phyloP scores from a whole-genome alignment of 805 yeast species.

The Ogataea allantospora region DNA sequence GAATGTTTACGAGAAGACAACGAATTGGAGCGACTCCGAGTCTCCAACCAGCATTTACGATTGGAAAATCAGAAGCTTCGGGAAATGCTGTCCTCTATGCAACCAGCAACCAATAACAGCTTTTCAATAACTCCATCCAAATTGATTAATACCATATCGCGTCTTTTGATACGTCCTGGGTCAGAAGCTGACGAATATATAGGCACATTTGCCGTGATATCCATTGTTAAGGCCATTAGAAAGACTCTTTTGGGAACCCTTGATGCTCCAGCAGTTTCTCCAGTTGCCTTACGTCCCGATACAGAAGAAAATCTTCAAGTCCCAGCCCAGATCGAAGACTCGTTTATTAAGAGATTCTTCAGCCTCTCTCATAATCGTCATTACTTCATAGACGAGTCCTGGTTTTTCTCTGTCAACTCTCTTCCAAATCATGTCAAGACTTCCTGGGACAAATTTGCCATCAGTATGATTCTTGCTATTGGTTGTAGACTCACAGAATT shows the following conservation, averaged over 20 bases:
- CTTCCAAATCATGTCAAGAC: conserved; percentile 12
- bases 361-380: conserved; percentile 21
- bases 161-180: conserved; percentile 13
- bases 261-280: conserved; percentile 9
- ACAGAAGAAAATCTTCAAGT: conserved; percentile 13
- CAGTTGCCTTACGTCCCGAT: conserved; percentile 13
- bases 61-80: neutral
- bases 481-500: conserved; percentile 22
- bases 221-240: conserved; percentile 24
- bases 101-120: neutral
- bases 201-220: conserved; percentile 26
- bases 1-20: conserved; percentile 9
- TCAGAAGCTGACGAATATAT: conserved; percentile 22
- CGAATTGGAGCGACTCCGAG: neutral
- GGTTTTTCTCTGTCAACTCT: conserved; percentile 7
- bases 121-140: conserved; percentile 2
- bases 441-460: conserved; percentile 20
- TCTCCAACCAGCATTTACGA: neutral
- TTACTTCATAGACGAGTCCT: conserved; percentile 17
- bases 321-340: conserved; percentile 17
- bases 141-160: conserved; percentile 11
- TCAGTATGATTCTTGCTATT: conserved; percentile 19
- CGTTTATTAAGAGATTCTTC: conserved; percentile 16
- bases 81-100: conserved; percentile 2
- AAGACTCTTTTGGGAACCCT: conserved; percentile 17